phyloP scores from a whole-genome alignment of 768 basidiomycete species.

The Podaxis pistillaris region DNA sequence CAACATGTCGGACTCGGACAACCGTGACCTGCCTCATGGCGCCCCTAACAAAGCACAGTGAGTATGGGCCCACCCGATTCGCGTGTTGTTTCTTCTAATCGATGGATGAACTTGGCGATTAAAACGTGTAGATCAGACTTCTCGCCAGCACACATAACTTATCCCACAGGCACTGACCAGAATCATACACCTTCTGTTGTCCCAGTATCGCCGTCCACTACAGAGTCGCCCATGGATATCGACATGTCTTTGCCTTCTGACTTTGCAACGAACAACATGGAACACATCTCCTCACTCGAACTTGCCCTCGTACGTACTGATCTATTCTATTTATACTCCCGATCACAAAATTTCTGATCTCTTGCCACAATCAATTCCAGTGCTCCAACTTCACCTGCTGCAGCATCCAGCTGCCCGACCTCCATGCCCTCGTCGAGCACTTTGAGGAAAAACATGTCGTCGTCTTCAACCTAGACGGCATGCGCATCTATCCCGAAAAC shows the following conservation, averaged over 20 bases:
- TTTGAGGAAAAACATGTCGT: conserved; percentile 39
- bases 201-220: neutral
- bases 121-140: conserved; percentile 16
- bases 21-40: conserved; percentile 5
- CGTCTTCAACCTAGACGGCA: conserved; percentile 26
- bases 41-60: neutral
- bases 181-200: neutral
- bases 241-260: conserved; percentile 13
- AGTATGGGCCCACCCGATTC: conserved; percentile 9
- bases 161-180: conserved; percentile 1
- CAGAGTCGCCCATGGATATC: conserved; percentile 12
- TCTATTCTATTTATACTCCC: conserved; percentile 6
- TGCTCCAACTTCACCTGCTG: conserved; percentile 47
- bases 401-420: conserved; percentile 40
- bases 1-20: conserved; percentile 3
- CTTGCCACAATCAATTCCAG: conserved; percentile 14
- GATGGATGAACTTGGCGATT: conserved; percentile 1
- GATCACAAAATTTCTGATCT: conserved; percentile 12
- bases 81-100: conserved; percentile 9
- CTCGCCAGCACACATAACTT: conserved; percentile 3
- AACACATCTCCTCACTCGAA: conserved; percentile 29
- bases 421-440: conserved; percentile 52
- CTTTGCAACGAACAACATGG: conserved; percentile 19
- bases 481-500: conserved; percentile 29
- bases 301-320: conserved; percentile 24